Evolutionary conservation across 805 yeast genomes (phyloP).

Genomic region (Komagataella kurtzmanii): DNA sequence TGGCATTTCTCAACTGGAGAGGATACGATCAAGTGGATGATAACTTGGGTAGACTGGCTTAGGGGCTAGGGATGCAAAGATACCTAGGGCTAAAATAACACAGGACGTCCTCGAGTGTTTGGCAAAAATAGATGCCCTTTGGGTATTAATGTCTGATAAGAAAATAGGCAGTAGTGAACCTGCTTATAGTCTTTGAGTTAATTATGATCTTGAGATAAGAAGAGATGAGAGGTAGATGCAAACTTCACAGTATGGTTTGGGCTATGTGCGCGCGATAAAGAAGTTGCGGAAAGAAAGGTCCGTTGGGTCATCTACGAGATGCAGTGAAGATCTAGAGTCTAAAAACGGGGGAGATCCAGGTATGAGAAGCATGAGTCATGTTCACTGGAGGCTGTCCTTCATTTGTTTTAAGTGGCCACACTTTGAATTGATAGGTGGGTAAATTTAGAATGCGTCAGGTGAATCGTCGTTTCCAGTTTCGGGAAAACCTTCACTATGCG

Average conservation of each 20-base stretch:
- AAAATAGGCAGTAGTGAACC: not conserved
- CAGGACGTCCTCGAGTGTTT: not conserved
- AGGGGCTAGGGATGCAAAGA: not conserved
- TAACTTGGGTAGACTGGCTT: not conserved
- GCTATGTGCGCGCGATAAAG: not conserved
- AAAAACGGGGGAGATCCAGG: not conserved
- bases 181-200: not conserved
- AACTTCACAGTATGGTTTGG: not conserved
- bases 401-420: not conserved
- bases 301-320: not conserved
- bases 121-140: not conserved
- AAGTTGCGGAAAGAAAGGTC: not conserved
- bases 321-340: not conserved
- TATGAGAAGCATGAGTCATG: not conserved
- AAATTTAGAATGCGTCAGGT: not conserved
- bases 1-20: not conserved
- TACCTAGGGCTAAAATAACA: not conserved
- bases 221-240: not conserved
- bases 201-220: not conserved
- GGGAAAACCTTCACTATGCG: not conserved
- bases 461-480: not conserved
- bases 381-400: too few species aligned
- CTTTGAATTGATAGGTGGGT: not conserved
- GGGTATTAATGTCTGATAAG: not conserved
- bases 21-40: not conserved